Evolutionary conservation across 345 rosid species (phyloP).

Genomic region (Moricandia arvensis): DNA sequence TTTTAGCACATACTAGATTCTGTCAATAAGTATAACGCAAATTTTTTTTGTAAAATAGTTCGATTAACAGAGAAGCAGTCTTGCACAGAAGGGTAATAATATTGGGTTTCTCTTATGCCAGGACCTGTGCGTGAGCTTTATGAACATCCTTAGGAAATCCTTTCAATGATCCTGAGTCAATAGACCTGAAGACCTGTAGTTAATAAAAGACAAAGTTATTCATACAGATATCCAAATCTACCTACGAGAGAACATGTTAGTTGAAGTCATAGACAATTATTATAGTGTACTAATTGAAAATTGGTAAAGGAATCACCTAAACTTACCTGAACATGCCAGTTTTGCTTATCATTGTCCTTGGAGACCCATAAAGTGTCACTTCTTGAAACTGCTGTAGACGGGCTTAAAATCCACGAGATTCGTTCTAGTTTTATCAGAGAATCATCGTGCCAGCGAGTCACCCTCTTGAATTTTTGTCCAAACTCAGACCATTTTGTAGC

Average conservation of each 20-base stretch:
- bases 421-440: constrained; percentile 75
- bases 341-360: constrained; percentile 55
- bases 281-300: background rate
- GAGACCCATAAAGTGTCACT: constrained; percentile 62
- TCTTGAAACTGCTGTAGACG: constrained; percentile 39
- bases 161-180: constrained; percentile 85
- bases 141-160: constrained; percentile 75
- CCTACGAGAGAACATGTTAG: background rate
- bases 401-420: constrained; percentile 85
- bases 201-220: background rate
- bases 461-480: constrained; percentile 59
- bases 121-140: constrained; percentile 63
- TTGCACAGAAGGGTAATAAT: background rate
- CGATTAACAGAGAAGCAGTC: background rate
- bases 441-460: constrained; percentile 77
- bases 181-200: constrained; percentile 68
- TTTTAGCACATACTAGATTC: constrained; percentile 88
- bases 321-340: constrained; percentile 85
- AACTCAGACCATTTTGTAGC: constrained; percentile 73
- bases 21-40: constrained; percentile 33
- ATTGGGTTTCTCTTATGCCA: background rate
- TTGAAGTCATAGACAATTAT: background rate
- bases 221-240: background rate
- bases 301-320: constrained; percentile 46
- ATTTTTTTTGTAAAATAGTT: background rate